A percentile compares a stretch with the other conserved stretches of the same genome.
Conservation (phyloP, 2,329 filamentous ascomycete species). For the Alternaria atra region DNA sequence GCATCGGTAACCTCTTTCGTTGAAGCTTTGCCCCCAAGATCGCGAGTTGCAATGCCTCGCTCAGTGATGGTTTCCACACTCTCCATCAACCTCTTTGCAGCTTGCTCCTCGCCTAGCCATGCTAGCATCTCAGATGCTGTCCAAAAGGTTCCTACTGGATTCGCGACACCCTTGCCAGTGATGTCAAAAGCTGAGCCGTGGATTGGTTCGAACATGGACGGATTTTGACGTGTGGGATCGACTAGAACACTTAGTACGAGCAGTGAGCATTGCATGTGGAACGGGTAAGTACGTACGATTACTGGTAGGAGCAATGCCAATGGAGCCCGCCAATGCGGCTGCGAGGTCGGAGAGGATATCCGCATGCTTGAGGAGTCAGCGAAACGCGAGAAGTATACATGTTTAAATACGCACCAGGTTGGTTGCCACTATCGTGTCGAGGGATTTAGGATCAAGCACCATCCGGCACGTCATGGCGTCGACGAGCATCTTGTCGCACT, state of each 20-base stretch:
- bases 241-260: conserved; percentile 45
- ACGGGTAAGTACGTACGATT: conserved; percentile 54
- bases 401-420: conserved; percentile 56
- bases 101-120: conserved; percentile 65
- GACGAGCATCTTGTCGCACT: conserved; percentile 71
- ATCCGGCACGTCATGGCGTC: conserved; percentile 73
- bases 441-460: conserved; percentile 66
- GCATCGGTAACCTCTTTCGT: conserved; percentile 57
- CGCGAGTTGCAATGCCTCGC: conserved; percentile 61
- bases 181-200: conserved; percentile 69
- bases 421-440: conserved; percentile 71
- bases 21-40: conserved; percentile 60
- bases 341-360: conserved; percentile 77
- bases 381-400: neutral
- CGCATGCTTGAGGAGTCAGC: conserved; percentile 51
- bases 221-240: conserved; percentile 68
- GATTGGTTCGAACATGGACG: conserved; percentile 70
- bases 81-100: conserved; percentile 60
- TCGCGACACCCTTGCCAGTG: conserved; percentile 65
- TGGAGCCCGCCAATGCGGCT: conserved; percentile 73
- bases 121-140: conserved; percentile 66
- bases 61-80: conserved; percentile 64
- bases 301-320: conserved; percentile 75
- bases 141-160: conserved; percentile 69
- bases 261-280: too few relatives aligned